Percentiles rank a stretch among this genome's conserved stretches.
Evolutionary conservation across 495 filamentous ascomycete species (phyloP).

Genomic region (Elasticomyces elasticus): DNA sequence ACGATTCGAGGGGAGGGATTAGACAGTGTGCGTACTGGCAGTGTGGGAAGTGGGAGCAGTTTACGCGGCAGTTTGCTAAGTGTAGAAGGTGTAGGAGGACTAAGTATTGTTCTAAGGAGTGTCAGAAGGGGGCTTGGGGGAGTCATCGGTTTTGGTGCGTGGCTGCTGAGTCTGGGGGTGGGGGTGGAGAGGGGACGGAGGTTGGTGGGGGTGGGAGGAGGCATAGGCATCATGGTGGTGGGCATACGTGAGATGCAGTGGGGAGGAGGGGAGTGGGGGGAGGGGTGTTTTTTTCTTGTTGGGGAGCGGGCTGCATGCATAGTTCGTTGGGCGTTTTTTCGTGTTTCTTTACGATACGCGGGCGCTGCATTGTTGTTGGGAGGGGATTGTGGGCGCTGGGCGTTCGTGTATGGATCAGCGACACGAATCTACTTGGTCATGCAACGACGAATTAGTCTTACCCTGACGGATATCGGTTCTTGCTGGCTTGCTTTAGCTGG

Average conservation of each 20-base stretch:
- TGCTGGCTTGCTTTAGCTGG: too few species aligned
- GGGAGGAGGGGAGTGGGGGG: neutral
- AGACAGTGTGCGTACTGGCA: constrained; percentile 95
- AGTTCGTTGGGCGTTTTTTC: too few species aligned
- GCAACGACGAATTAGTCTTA: too few species aligned
- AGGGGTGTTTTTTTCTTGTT: too few species aligned
- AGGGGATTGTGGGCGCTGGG: too few species aligned
- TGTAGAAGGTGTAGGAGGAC: constrained; percentile 92
- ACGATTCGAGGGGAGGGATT: constrained; percentile 86
- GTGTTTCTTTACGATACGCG: too few species aligned
- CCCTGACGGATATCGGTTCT: too few species aligned
- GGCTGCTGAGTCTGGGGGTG: constrained; percentile 41
- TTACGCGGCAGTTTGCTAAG: constrained; percentile 91
- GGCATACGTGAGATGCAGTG: neutral
- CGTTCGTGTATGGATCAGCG: too few species aligned
- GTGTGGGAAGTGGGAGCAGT: constrained; percentile 97
- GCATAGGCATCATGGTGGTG: constrained; percentile 10
- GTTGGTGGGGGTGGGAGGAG: neutral
- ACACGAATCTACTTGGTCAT: too few species aligned
- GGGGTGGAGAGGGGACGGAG: neutral
- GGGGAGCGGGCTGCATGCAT: too few species aligned
- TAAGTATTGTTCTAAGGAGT: constrained; percentile 99
- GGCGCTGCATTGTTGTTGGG: too few species aligned
- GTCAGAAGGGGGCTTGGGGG: constrained; percentile 97
- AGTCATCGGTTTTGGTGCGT: constrained; percentile 97